phyloP scores from a whole-genome alignment of 768 basidiomycete genomes.

The Omphalotus guepiniiformis region DNA sequence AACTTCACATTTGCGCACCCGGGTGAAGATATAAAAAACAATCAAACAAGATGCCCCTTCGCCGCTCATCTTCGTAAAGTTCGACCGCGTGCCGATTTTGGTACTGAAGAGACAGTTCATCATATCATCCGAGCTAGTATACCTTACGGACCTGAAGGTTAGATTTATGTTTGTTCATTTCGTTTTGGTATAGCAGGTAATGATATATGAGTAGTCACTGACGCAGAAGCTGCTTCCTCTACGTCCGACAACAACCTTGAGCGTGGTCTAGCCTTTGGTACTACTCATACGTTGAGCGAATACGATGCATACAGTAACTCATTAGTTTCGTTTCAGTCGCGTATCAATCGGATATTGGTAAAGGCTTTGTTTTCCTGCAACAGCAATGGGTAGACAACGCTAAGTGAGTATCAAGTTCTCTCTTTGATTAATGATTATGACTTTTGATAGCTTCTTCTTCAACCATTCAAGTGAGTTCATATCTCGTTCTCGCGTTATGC shows the following conservation, averaged over 20 bases:
- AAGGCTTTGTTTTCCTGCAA: conserved; percentile 16
- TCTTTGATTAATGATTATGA: not conserved
- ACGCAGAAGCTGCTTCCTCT: conserved; percentile 5
- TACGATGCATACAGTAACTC: too few species aligned
- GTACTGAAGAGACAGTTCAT: conserved; percentile 6
- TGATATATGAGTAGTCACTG: conserved; percentile 1
- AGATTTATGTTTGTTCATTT: too few species aligned
- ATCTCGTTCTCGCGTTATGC: not conserved
- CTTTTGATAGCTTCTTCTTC: not conserved
- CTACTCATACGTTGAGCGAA: too few species aligned
- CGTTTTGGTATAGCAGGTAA: too few species aligned
- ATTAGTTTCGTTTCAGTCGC: too few species aligned
- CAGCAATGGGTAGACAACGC: conserved; percentile 13
- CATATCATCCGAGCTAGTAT: conserved; percentile 11
- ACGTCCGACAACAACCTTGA: too few species aligned
- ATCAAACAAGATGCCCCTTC: conserved; percentile 27
- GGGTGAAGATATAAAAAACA: conserved; percentile 14
- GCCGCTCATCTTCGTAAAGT: conserved; percentile 28
- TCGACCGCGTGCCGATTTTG: conserved; percentile 21
- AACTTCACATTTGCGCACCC: conserved; percentile 27
- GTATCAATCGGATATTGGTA: conserved; percentile 14
- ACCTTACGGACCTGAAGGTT: conserved; percentile 14
- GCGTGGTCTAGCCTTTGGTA: conserved; percentile 11
- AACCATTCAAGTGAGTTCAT: not conserved
- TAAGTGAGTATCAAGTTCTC: conserved; percentile 1